Evolutionary conservation across 2,329 filamentous ascomycete species (phyloP).

Genomic region (Periconia sp.): DNA sequence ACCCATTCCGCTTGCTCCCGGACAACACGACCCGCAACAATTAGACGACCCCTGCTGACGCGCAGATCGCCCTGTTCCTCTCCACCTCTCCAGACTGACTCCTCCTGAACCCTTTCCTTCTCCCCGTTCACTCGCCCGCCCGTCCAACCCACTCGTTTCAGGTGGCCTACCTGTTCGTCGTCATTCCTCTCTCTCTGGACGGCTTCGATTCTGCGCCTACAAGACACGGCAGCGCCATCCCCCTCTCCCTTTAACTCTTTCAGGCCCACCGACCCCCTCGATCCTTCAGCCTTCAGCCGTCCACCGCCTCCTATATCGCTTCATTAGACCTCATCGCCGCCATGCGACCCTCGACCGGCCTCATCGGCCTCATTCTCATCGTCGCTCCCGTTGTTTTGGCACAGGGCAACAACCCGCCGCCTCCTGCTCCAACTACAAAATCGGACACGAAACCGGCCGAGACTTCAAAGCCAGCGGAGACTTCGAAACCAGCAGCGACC

Average conservation of each 20-base stretch:
- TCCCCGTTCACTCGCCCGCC: constrained; percentile 10
- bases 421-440: constrained; percentile 14
- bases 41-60: background rate
- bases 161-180: constrained; percentile 13
- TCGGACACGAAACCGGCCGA: constrained; percentile 14
- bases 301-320: constrained; percentile 10
- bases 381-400: constrained; percentile 35
- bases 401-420: constrained; percentile 33
- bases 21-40: constrained; percentile 7
- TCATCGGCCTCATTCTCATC: constrained; percentile 33
- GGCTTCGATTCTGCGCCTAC: constrained; percentile 11
- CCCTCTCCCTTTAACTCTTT: constrained; percentile 3
- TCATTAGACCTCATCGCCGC: constrained; percentile 15
- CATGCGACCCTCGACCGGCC: constrained; percentile 35
- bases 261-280: constrained; percentile 11
- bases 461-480: constrained; percentile 14
- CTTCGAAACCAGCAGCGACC: constrained; percentile 3
- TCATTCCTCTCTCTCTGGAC: constrained; percentile 11
- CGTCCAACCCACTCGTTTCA: constrained; percentile 35
- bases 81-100: constrained; percentile 1
- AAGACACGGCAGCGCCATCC: constrained; percentile 18
- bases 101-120: constrained; percentile 17
- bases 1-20: constrained; percentile 15
- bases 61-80: constrained; percentile 24
- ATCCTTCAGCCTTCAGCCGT: constrained; percentile 16